Evolutionary conservation across 805 yeast species (phyloP), one percentile per base, ranked within the genome.

Genomic region (Sugiyamaella americana): DNA sequence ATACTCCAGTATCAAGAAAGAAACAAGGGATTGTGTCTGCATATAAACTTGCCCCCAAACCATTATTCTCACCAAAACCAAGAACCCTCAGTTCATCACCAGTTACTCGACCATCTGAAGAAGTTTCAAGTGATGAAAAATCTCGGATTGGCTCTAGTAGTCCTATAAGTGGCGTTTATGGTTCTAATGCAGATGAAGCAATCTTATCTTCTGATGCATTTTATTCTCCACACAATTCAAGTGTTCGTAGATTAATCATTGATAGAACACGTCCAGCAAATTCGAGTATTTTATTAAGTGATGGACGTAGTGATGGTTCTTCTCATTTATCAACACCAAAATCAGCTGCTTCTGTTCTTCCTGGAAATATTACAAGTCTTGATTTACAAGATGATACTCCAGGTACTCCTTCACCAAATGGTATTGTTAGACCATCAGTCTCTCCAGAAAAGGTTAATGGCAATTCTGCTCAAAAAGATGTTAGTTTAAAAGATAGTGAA

Each of bases 121-220:
- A 8, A 5, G 23, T 19, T 19, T 5, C 5, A 11, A 16, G 26
- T 21, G 41, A 38, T 20, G 18, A 35, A 21, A 5, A 16, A 6
- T 5, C 37, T 35, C 20, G 17, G 8, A 38, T 30, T 8, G 21
- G 38, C 6, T 35, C 38, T 11, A 35, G 8, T 8, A 21, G 26
- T 11, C 41, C 48, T 5, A 17, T 32, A 17, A 55, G 6, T 44
- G 62, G 60, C 24, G 47, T 76, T 19, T 68, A 75, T 58, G 70
- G 69, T 48, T 56, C 72, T 22, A 63, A 69, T 22, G 78, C 86
- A 3, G 89, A 85, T 60, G 73, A 75, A 44, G 83, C 86, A 3
- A 82, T 86, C 50, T 63, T 84, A 50, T 70, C 82, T 2, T 78
- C 87, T n/a, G 83, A 78, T 37, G 78, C 84, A 3, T 84, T 85